These are phyloP conservation scores for Halophytophthora batemanensis DNA, from an alignment of 352 stramenopile genomes.

Conservation along the genomic window DNA sequence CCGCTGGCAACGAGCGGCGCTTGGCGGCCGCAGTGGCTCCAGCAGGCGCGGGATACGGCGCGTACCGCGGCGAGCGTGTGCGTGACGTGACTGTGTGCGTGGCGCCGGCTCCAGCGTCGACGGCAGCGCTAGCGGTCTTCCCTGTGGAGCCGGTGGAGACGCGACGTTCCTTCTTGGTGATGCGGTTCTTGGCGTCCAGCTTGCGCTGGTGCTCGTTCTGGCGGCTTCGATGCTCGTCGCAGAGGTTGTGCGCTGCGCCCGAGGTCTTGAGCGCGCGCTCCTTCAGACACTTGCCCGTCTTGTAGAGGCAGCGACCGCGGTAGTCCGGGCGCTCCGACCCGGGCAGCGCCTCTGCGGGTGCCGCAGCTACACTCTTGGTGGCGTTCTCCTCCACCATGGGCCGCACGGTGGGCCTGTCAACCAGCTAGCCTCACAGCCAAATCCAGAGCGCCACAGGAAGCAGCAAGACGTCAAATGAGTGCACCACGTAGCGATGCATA, in stretches of 20 bases:
- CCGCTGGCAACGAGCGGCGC: background rate
- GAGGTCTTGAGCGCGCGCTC: constrained; percentile 86
- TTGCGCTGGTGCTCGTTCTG: constrained; percentile 89
- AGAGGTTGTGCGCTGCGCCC: constrained; percentile 79
- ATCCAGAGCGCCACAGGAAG: too few species aligned
- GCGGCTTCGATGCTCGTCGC: constrained; percentile 74
- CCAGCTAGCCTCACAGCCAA: too few species aligned
- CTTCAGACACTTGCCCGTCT: constrained; percentile 85
- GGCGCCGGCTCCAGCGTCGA: background rate
- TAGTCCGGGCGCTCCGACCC: constrained; percentile 38
- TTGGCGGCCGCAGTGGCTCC: background rate
- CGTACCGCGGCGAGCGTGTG: constrained; percentile 12
- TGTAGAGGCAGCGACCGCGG: constrained; percentile 83
- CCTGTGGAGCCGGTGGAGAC: background rate
- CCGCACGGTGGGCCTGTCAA: too few species aligned
- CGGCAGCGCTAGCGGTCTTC: background rate
- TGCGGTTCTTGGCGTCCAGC: constrained; percentile 81
- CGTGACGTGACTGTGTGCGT: too few species aligned
- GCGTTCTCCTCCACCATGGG: too few species aligned
- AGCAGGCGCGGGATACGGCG: constrained; percentile 19
- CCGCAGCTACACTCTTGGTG: too few species aligned
- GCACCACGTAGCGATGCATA: too few species aligned
- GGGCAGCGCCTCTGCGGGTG: constrained; percentile 4
- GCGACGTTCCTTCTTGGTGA: constrained; percentile 60
- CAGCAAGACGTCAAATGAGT: too few species aligned